A percentile compares a stretch with the other conserved stretches of the same genome.
Evolutionary conservation across 2,329 filamentous ascomycete genomes (phyloP).

Genomic region (Sclerotinia subarctica): DNA sequence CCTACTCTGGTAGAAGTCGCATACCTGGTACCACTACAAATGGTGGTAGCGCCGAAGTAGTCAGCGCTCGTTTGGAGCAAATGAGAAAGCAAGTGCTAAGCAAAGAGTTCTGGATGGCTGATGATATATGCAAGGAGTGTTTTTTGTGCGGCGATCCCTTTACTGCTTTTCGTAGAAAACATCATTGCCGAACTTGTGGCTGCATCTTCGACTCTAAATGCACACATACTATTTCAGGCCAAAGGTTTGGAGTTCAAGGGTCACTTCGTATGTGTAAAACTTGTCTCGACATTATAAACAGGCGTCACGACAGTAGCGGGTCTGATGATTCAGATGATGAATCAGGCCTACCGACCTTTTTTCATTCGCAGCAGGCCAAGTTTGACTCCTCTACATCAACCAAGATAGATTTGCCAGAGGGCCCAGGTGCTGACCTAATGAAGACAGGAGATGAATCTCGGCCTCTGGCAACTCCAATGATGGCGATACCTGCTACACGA

Average conservation of each 20-base stretch:
- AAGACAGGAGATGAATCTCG: conserved; percentile 44
- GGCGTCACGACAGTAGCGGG: conserved; percentile 78
- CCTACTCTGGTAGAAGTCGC: conserved; percentile 46
- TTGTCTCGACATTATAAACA: conserved; percentile 86
- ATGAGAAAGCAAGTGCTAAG: conserved; percentile 85
- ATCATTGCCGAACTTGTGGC: conserved; percentile 94
- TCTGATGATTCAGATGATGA: conserved; percentile 87
- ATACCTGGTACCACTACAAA: conserved; percentile 57
- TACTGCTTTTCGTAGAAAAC: conserved; percentile 90
- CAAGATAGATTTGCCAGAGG: conserved; percentile 44
- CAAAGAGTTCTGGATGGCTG: conserved; percentile 98
- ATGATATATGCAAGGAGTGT: conserved; percentile 96
- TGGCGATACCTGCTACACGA: conserved; percentile 65
- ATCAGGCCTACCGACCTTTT: conserved; percentile 62
- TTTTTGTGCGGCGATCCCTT: conserved; percentile 90
- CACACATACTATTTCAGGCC: conserved; percentile 84
- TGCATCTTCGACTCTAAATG: conserved; percentile 98
- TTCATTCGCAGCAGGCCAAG: conserved; percentile 53
- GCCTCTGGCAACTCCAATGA: conserved; percentile 64
- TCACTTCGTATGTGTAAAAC: conserved; percentile 88
- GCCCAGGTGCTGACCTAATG: conserved; percentile 38
- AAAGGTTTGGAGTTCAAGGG: conserved; percentile 81
- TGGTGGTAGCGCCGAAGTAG: conserved; percentile 56
- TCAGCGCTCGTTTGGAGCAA: conserved; percentile 61
- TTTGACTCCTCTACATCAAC: conserved; percentile 40